Conservation (phyloP, 768 basidiomycete species). For the Podaxis rugospora region DNA sequence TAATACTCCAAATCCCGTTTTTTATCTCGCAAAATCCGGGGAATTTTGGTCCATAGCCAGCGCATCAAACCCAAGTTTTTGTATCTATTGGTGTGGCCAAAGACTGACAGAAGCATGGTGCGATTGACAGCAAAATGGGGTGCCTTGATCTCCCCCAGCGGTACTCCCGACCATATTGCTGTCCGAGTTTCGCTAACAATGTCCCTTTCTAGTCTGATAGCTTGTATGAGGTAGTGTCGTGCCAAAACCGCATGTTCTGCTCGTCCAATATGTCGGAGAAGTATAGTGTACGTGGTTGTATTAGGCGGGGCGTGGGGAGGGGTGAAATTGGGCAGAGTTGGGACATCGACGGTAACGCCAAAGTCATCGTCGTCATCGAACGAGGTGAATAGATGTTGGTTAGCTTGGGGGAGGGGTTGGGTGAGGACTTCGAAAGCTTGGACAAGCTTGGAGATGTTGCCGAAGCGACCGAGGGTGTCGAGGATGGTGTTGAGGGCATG, state of each 20-base stretch:
- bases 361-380: slow-evolving; percentile 75
- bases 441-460: slow-evolving; percentile 62
- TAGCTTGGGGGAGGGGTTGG: slow-evolving; percentile 55
- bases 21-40: slow-evolving; percentile 44
- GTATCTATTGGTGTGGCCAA: slow-evolving; percentile 53
- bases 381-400: slow-evolving; percentile 42
- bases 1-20: slow-evolving; percentile 41
- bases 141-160: slow-evolving; percentile 33
- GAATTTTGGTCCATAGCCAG: slow-evolving; percentile 50
- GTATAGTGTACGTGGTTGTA: slow-evolving; percentile 58
- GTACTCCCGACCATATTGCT: slow-evolving; percentile 16
- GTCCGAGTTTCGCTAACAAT: slow-evolving; percentile 26
- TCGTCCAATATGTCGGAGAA: slow-evolving; percentile 54
- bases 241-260: slow-evolving; percentile 47
- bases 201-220: slow-evolving; percentile 40
- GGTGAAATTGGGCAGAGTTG: slow-evolving; percentile 28
- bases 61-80: slow-evolving; percentile 57
- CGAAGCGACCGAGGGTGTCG: slow-evolving; percentile 60
- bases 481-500: slow-evolving; percentile 69
- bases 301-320: slow-evolving; percentile 51
- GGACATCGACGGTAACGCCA: slow-evolving; percentile 35
- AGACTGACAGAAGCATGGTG: slow-evolving; percentile 50
- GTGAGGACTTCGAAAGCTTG: slow-evolving; percentile 78
- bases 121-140: slow-evolving; percentile 55
- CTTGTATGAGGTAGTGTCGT: slow-evolving; percentile 63